Percentiles rank a stretch among this genome's conserved stretches.
These are phyloP conservation scores for Leccinellum luteum DNA, from an alignment of 768 basidiomycete genomes.

Conservation along the genomic window DNA sequence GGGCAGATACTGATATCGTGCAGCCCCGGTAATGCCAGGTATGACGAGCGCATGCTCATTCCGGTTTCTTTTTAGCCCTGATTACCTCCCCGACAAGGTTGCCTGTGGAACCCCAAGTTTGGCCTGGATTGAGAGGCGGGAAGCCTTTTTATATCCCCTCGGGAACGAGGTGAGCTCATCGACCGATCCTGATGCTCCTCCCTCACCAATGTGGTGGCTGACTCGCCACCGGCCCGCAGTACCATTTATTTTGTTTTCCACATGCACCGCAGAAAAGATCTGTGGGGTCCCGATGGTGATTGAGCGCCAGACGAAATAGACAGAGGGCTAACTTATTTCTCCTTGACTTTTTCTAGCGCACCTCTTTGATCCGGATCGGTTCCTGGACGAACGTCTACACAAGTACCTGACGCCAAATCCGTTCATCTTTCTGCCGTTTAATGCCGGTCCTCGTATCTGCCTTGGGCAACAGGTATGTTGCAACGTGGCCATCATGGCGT, in stretches of 20 bases:
- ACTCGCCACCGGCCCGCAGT: conserved; percentile 1
- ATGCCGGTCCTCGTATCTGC: conserved; percentile 64
- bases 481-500: too few relatives aligned
- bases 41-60: background rate
- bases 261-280: conserved; percentile 36
- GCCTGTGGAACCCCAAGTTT: conserved; percentile 13
- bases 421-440: conserved; percentile 69
- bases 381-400: conserved; percentile 53
- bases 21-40: conserved; percentile 26
- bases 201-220: background rate
- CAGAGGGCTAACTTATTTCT: too few relatives aligned
- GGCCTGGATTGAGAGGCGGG: conserved; percentile 24
- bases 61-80: background rate
- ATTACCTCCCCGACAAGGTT: conserved; percentile 11
- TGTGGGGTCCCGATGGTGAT: conserved; percentile 41
- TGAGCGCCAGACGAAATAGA: too few relatives aligned
- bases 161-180: conserved; percentile 20
- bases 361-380: conserved; percentile 63
- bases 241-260: conserved; percentile 24
- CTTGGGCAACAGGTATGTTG: conserved; percentile 47
- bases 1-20: background rate
- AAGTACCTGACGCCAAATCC: conserved; percentile 57
- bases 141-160: conserved; percentile 57
- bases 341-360: conserved; percentile 19
- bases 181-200: background rate